Evolutionary conservation across 106 monocot species (phyloP), one percentile per base, ranked within the genome.

Genomic region (Triglochin maritima): DNA sequence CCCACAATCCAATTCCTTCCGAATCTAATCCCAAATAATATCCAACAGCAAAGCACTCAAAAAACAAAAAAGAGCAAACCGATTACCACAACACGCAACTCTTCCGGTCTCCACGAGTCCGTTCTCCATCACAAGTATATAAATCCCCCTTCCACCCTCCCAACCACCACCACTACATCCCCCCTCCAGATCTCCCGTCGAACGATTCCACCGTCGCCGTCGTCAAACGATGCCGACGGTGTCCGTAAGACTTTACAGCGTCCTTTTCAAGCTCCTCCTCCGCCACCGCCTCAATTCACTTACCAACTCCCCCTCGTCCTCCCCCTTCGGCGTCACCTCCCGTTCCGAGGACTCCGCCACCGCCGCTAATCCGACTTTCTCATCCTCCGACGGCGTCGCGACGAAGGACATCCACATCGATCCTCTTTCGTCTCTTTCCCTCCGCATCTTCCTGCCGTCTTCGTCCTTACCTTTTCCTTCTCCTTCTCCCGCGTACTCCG

Each of bases 391-490:
- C 66, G 83, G 79, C 58, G 76, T 84, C 65, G 87, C 87, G 60
- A 87, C 87, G 58, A 87, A 87, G 65, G 87, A 87, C 76, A 89
- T 93, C 76, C 93, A 93, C 81, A 86, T 89, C 69, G 89, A 89
- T 74, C 86, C 93, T 63, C 80, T 86, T 71, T 82, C 89, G 48
- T 74, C 93, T 55, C 84, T 93, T 78, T 84, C 89, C 78, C 41
- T 93, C 69, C 93, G 93, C 61, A 89, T 93, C 79, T 93, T 93
- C 73, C 86, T 93, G 14, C 93, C 93, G 44, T 75, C 77, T 17
- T 71, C 86, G 7, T 69, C 74, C 66, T 29, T 58, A 62, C 10
- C 8, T 53, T 61, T 6, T 44, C 6, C 51, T 41, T 12, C 9
- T 9, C 47, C 49, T 49, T n/a, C 6, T 7, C 58, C 49, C 46